Percentiles rank a stretch among this genome's conserved stretches.
These are phyloP conservation scores for Arabis alpina DNA, from an alignment of 345 rosid species.

Conservation along the genomic window DNA sequence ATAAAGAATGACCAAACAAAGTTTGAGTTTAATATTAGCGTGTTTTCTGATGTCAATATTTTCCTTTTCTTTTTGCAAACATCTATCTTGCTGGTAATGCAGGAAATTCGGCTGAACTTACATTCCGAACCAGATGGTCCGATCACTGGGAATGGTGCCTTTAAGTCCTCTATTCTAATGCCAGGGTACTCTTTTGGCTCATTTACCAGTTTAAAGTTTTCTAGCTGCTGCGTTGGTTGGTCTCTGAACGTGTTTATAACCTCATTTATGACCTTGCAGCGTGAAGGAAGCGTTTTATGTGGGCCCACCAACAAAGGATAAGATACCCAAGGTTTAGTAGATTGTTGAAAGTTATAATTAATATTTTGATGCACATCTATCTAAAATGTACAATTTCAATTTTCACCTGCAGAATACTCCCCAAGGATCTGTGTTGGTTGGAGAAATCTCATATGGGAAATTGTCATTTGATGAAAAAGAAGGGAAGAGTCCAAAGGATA, in stretches of 20 bases:
- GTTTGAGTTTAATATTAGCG: constrained; percentile 2
- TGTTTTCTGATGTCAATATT: constrained; percentile 16
- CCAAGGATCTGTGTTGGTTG: constrained; percentile 82
- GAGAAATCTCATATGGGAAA: constrained; percentile 80
- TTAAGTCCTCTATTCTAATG: constrained; percentile 71
- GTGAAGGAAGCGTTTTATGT: constrained; percentile 85
- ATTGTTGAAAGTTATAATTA: constrained; percentile 18
- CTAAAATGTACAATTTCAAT: constrained; percentile 22
- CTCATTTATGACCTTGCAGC: constrained; percentile 50
- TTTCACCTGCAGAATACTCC: constrained; percentile 66
- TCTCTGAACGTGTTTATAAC: constrained; percentile 13
- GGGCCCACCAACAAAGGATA: constrained; percentile 83
- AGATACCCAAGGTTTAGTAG: constrained; percentile 52
- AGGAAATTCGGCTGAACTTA: constrained; percentile 79
- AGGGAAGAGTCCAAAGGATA: constrained; percentile 63
- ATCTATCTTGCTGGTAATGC: constrained; percentile 27
- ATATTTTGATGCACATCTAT: constrained; percentile 10
- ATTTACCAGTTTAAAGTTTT: constrained; percentile 4
- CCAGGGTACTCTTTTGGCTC: constrained; percentile 68
- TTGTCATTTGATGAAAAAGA: constrained; percentile 56
- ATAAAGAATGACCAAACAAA: background rate
- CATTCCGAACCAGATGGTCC: constrained; percentile 97
- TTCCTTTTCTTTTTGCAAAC: background rate
- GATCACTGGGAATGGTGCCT: constrained; percentile 85
- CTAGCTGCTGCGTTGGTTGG: constrained; percentile 13